phyloP scores from a whole-genome alignment of 768 basidiomycete species.

The Porpolomopsis calyptriformis region DNA sequence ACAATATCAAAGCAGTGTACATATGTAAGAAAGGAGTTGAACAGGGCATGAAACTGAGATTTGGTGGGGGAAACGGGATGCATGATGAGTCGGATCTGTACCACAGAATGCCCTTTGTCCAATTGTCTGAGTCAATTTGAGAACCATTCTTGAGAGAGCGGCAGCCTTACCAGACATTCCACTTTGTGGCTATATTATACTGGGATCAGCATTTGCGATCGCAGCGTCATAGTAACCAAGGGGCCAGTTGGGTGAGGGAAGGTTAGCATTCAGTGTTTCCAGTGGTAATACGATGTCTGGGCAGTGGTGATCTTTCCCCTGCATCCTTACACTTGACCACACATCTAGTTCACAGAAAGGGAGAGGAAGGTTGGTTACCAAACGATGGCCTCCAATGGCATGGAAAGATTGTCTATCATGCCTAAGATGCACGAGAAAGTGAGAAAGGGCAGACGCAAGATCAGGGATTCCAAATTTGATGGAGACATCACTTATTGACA shows the following conservation, averaged over 20 bases:
- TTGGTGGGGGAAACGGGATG: neutral
- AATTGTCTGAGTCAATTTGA: neutral
- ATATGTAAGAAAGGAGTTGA: slow-evolving; percentile 1
- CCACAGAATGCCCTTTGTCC: slow-evolving; percentile 4
- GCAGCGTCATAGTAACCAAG: slow-evolving; percentile 15
- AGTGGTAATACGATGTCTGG: slow-evolving; percentile 13
- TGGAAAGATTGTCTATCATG: neutral
- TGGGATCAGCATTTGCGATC: slow-evolving; percentile 11
- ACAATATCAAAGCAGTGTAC: slow-evolving; percentile 8
- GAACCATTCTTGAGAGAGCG: neutral
- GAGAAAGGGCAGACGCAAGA: slow-evolving; percentile 17
- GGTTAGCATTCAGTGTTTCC: slow-evolving; percentile 14
- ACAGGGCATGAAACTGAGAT: neutral
- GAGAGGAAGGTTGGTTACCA: slow-evolving; percentile 1
- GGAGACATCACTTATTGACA: slow-evolving; percentile 16
- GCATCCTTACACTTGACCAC: slow-evolving; percentile 19
- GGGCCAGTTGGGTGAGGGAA: slow-evolving; percentile 15
- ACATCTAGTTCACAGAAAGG: slow-evolving; percentile 17
- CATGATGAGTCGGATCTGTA: slow-evolving; percentile 1
- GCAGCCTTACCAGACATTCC: slow-evolving; percentile 14
- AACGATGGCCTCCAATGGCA: slow-evolving; percentile 7
- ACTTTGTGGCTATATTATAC: slow-evolving; percentile 12
- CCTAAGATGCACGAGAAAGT: slow-evolving; percentile 11
- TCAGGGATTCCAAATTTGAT: slow-evolving; percentile 16
- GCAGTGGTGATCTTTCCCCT: slow-evolving; percentile 16